Conservation (phyloP, 23 red algal genomes). For the Chondrus crispus region DNA sequence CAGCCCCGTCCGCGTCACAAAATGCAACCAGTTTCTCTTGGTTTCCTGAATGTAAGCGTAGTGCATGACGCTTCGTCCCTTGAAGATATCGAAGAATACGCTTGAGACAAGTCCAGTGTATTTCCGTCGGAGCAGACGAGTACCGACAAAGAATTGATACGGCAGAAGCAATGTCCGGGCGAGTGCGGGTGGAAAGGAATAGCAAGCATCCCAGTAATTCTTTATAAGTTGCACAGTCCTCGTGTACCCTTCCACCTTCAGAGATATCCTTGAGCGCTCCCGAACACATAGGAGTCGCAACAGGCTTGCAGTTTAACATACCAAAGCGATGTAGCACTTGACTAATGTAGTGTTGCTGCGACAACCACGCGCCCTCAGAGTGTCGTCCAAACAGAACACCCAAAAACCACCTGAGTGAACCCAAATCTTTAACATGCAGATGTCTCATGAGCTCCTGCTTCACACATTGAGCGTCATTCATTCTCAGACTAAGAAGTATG, state of each 20-base stretch:
- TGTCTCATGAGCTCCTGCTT: no score
- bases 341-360: neutral
- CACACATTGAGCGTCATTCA: no score
- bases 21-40: neutral
- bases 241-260: no score
- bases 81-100: constrained; percentile 1
- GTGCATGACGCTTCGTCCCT: neutral
- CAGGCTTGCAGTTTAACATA: neutral
- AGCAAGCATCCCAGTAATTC: neutral
- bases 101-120: neutral
- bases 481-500: neutral
- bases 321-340: neutral
- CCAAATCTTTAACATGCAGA: neutral
- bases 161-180: neutral
- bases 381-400: neutral
- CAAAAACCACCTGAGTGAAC: neutral
- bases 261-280: no score
- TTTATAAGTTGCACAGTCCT: neutral
- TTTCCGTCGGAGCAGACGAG: neutral
- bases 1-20: constrained; percentile 26
- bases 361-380: neutral
- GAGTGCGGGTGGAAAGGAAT: neutral
- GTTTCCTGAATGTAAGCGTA: neutral
- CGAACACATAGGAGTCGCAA: no score
- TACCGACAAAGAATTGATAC: neutral